Base-by-base conservation (phyloP, 2,329 filamentous ascomycete species). In the Fusarium equiseti region DNA sequence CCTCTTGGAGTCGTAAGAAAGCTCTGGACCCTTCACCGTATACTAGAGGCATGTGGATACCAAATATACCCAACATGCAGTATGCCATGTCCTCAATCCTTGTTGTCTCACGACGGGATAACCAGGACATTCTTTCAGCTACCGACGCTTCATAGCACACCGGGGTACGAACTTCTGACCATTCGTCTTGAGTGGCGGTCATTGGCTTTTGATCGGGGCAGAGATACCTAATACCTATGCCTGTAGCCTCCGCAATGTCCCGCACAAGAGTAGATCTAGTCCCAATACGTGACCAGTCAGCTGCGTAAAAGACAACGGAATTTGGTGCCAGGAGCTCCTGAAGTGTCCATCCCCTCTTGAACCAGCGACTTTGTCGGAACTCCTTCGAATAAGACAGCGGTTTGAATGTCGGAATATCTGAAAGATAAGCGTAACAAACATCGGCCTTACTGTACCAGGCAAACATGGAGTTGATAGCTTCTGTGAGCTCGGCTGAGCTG, bases 151-250 rank as follows among this genome's bases (percentile, higher is more conserved):
- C 0, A 12, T 38, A 18, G 10, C 35, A 38, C 18, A 6, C 5
- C 3, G 18, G 18, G 0, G 10, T 38, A n/a, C 35, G 10, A 38
- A 6, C 18, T 1, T n/a, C 18, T 12, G 35, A 38, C 35, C 35
- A n/a, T 0, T 38, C 10, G 7, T 38, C 35, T n/a, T 0, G 18
- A n/a, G 18, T 12, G 18, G 18, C 2, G 35, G 18, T 38, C 18
- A 7, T 6, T n/a, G 18, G 18, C 35, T n/a, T 4, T 12, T 7
- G 18, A 10, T n/a, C 6, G 1, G 35, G 3, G 1, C 35, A 12
- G 18, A 38, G 35, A n/a, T 38, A 38, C 3, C 10, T n/a, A 0
- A 38, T 38, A 4, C 18, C 18, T 38, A 38, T 38, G 3, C 35
- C 35, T n/a, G 35, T n/a, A 7, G 35, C 35, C 10, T 38, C 35